Evolutionary conservation across 176 grass and related monocot species (phyloP).

Genomic region (Pharus latifolius): DNA sequence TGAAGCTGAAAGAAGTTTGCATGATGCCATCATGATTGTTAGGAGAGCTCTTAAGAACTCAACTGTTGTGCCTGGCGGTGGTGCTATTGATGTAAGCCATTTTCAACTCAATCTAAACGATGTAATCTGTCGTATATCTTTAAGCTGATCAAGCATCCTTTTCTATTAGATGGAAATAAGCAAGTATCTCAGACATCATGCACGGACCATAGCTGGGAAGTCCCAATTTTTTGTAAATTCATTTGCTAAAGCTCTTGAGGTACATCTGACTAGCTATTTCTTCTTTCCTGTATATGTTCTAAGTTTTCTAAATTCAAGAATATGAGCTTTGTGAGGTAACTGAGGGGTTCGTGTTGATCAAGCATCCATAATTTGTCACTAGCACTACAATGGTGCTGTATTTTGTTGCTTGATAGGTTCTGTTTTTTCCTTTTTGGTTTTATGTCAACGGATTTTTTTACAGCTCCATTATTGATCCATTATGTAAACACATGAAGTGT

Average conservation of each 20-base stretch:
- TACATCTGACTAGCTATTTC: neutral
- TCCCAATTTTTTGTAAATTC: conserved; percentile 70
- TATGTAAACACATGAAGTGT: too few species aligned
- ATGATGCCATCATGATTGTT: conserved; percentile 84
- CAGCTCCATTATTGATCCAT: too few species aligned
- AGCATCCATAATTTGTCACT: neutral
- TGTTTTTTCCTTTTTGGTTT: neutral
- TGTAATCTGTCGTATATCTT: neutral
- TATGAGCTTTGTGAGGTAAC: too few species aligned
- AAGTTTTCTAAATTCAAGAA: too few species aligned
- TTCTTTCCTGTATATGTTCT: too few species aligned
- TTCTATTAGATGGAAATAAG: conserved; percentile 62
- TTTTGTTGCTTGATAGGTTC: neutral
- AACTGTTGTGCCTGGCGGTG: conserved; percentile 64
- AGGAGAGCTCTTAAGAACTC: conserved; percentile 79
- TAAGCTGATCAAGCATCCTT: neutral
- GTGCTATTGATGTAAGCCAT: conserved; percentile 52
- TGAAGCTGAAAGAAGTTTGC: conserved; percentile 76
- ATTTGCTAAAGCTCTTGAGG: conserved; percentile 79
- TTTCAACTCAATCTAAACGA: neutral
- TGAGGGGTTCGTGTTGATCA: neutral
- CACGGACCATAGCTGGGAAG: conserved; percentile 62
- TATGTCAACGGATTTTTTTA: too few species aligned
- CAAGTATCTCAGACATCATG: conserved; percentile 54
- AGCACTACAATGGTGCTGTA: neutral